phyloP scores from a whole-genome alignment of 1,139 yeast species.

The Sugiyamaella novakii region DNA sequence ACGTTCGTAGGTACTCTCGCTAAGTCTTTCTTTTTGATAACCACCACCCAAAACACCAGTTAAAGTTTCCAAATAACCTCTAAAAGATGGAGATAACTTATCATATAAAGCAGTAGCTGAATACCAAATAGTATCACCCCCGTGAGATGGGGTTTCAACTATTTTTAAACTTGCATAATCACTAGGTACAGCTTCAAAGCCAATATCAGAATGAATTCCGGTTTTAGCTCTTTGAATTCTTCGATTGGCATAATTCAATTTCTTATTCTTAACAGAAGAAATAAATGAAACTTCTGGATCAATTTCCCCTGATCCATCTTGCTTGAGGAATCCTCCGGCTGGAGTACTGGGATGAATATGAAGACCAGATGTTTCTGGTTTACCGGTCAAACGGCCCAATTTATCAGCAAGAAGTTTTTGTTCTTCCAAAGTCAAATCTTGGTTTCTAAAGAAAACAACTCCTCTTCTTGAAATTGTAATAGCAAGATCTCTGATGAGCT shows the following conservation, averaged over 20 bases:
- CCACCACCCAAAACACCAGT: constrained; percentile 36
- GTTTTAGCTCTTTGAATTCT: constrained; percentile 4
- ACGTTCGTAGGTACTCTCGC: constrained; percentile 34
- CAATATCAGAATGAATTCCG: constrained; percentile 49
- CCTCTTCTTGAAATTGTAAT: constrained; percentile 64
- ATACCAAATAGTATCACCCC: constrained; percentile 53
- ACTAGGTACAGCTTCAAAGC: constrained; percentile 51
- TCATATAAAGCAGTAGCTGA: constrained; percentile 52
- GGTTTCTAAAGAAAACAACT: constrained; percentile 65
- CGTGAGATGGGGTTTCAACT: constrained; percentile 48
- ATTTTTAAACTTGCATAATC: constrained; percentile 49
- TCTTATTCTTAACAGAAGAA: constrained; percentile 32
- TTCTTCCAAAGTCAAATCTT: constrained; percentile 57
- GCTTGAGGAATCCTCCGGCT: constrained; percentile 35
- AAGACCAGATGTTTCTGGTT: constrained; percentile 68
- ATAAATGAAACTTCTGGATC: constrained; percentile 34
- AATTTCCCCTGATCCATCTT: constrained; percentile 23
- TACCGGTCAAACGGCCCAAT: constrained; percentile 68
- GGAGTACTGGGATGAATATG: constrained; percentile 44
- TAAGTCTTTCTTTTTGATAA: constrained; percentile 34
- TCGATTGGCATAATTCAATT: constrained; percentile 26
- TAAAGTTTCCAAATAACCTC: constrained; percentile 46
- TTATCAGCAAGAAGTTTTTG: constrained; percentile 56
- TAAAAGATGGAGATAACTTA: constrained; percentile 48
- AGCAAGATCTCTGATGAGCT: constrained; percentile 56